A percentile compares a stretch with the other conserved stretches of the same genome.
phyloP scores from a whole-genome alignment of 2,329 filamentous ascomycete species.

The Blastomyces emzantsi region DNA sequence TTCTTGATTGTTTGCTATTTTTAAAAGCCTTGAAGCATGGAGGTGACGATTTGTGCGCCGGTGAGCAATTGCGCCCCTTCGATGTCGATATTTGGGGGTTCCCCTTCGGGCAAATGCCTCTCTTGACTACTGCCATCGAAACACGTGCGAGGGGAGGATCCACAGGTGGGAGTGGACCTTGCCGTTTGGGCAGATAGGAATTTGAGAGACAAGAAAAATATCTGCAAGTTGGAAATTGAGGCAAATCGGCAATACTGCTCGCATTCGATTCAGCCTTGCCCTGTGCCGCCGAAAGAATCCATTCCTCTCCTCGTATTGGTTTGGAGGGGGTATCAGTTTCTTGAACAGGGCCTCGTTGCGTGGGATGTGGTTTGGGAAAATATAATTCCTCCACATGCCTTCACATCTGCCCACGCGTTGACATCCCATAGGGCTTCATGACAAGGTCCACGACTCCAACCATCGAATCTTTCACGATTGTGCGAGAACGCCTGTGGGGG shows the following conservation, averaged over 20 bases:
- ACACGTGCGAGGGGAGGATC: not conserved
- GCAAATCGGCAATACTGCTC: not conserved
- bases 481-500: not conserved
- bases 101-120: not conserved
- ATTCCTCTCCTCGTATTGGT: not conserved
- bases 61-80: not conserved
- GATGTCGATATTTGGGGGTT: not conserved
- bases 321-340: not conserved
- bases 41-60: not conserved
- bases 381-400: not conserved
- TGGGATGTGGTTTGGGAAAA: not conserved
- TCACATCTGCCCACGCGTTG: not conserved
- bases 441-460: not conserved
- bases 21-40: not conserved
- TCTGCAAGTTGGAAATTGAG: not conserved
- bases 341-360: not conserved
- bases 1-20: not conserved
- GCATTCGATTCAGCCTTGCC: not conserved
- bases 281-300: not conserved
- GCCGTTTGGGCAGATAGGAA: not conserved
- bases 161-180: not conserved
- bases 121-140: not conserved
- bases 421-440: not conserved
- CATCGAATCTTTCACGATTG: not conserved
- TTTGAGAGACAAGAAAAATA: not conserved